Evolutionary conservation across 176 grass and related monocot genomes (phyloP), one percentile per base, ranked within the genome.

Genomic region (Oryza meridionalis): DNA sequence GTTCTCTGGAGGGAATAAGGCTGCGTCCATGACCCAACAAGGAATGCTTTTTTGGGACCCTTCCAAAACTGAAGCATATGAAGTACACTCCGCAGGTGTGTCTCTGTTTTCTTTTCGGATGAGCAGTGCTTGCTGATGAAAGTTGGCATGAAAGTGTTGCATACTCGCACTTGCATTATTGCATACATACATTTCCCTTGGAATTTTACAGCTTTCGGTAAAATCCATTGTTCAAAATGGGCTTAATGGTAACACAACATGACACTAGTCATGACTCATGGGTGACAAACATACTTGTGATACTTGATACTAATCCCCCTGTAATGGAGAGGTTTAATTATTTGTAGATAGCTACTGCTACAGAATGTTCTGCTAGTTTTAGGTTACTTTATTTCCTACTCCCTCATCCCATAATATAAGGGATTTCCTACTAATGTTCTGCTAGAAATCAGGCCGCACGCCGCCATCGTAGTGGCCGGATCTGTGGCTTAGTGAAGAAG

Each of bases 21-120:
- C 80, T 81, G 85, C 85, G 78, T 81, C 78, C 78, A 61, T 26
- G 85, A 68, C 78, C 84, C 85, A 87, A 76, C 71, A 87, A 87
- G 46, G 77, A 81, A 61, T 78, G 26, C 80, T 72, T 84, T 79
- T 68, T n/a, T 45, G 58, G 77, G 79, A 69, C 78, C 88, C 84
- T 68, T 74, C 35, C 26, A 61, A 82, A 82, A 46, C 79, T 62
- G 11, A 44, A 81, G 61, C 33, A 65, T 31, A 31, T 19, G 75
- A 32, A 11, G 38, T 29, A 67, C 40, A 19, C 45, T 9, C n/a
- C 24, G 19, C 58, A 62, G 58, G 9, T 24, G 58, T 21, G n/a
- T n/a, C n/a, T n/a, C n/a, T n/a, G n/a, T n/a, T n/a, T n/a, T n/a
- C n/a, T n/a, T n/a, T n/a, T n/a, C n/a, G n/a, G n/a, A n/a, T n/a